Conservation (phyloP, 495 filamentous ascomycete species). For the Penicillium manginii region DNA sequence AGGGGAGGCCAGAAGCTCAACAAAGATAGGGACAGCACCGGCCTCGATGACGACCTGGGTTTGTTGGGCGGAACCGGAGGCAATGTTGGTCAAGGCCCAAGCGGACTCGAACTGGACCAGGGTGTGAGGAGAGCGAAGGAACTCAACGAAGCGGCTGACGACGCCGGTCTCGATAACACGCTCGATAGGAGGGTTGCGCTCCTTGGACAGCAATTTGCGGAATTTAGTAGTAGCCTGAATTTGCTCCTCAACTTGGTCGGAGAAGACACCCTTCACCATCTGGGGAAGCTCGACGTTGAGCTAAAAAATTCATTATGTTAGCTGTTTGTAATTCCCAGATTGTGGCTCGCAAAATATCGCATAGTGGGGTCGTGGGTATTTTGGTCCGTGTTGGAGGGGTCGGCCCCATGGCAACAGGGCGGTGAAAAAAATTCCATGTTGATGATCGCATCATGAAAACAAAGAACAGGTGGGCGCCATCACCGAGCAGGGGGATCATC, state of each 20-base stretch:
- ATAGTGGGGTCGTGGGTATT: constrained; percentile 25
- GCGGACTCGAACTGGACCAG: constrained; percentile 99
- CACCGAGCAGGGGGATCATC: neutral
- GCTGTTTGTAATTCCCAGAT: constrained; percentile 21
- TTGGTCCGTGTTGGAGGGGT: constrained; percentile 32
- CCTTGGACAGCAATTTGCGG: constrained; percentile 95
- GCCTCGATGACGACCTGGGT: constrained; percentile 99
- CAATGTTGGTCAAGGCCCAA: constrained; percentile 99
- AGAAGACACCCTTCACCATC: constrained; percentile 98
- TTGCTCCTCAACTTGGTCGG: constrained; percentile 95
- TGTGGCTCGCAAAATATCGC: constrained; percentile 9
- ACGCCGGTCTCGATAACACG: constrained; percentile 99
- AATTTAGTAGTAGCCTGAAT: constrained; percentile 99
- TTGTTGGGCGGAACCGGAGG: constrained; percentile 93
- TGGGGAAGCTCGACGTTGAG: constrained; percentile 96
- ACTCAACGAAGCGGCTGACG: constrained; percentile 95
- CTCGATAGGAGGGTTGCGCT: constrained; percentile 98
- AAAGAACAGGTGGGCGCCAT: constrained; percentile 13
- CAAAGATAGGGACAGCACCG: constrained; percentile 97
- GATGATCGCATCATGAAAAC: constrained; percentile 39
- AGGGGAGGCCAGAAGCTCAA: constrained; percentile 90
- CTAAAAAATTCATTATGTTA: constrained; percentile 58
- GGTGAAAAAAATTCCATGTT: constrained; percentile 47
- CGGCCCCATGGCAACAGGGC: constrained; percentile 41
- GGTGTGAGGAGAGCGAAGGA: constrained; percentile 96